Base-by-base conservation (phyloP, 108 stramenopile genomes). In the Stephanodiscus minutulus region DNA sequence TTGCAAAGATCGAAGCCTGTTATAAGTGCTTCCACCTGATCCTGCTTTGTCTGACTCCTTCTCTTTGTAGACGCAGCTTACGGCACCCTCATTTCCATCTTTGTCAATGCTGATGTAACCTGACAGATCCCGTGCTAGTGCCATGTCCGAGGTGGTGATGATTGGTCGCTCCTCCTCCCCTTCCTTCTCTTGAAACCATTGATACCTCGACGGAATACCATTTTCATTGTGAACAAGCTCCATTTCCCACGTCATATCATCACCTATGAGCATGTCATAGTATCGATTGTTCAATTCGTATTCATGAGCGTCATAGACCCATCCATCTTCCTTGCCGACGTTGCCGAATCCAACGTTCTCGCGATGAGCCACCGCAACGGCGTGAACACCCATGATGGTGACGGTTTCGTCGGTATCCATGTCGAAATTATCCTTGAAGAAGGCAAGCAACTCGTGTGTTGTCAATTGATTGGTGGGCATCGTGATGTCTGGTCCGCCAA, bases 331-430 rank as follows among this genome's bases (percentile, higher is more conserved):
- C 68, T 71, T 82, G 50, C 55, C 44, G 47, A 39, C 44, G 24
- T 85, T 82, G 9, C 73, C 60, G 61, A 82, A 84, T 39, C 87
- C 87, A 61, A 39, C 21, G 70, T 86, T 79, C 21, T 65, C 66
- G 20, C 61, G 54, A 64, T 61, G 77, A 59, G 75, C 80, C 29
- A 56, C 55, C 9, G 81, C 85, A n/a, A 84, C 69, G 13, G 81
- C 48, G 43, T 88, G 87, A 0, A 85, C 87, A 43, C 87, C 87
- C 85, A 86, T 86, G 46, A 88, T 70, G 12, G 82, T 83, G 7
- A 78, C 80, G 8, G 77, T 82, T 69, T 88, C 73, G 47, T 79
- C 66, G 1, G 61, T 49, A 61, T 13, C 44, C 31, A 84, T 79
- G 15, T 68, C 81, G 41, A 88, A 88, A 18, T 85, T 47, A 12